Percentiles rank a stretch among this genome's conserved stretches.
These are phyloP conservation scores for Phenoliferia sp. DNA, from an alignment of 1,284 basidiomycete genomes.

Conservation along the genomic window DNA sequence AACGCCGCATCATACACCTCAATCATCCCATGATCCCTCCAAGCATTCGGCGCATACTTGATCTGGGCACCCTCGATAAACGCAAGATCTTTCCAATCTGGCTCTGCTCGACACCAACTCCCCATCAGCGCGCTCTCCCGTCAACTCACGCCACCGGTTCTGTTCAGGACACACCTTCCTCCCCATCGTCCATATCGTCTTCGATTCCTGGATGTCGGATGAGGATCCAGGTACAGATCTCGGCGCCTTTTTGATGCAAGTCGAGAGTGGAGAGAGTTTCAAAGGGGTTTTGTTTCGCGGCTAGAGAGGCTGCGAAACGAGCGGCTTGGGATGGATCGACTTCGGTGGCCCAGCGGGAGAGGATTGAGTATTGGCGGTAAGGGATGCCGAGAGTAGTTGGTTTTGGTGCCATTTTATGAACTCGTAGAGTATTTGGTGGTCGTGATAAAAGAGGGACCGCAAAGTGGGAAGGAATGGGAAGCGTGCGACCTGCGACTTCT, in stretches of 20 bases:
- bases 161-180: neutral
- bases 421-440: too few species aligned
- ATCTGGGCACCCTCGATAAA: neutral
- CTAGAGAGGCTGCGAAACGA: neutral
- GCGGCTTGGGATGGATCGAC: neutral
- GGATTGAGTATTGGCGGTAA: neutral
- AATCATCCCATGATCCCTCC: neutral
- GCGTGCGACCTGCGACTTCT: too few species aligned
- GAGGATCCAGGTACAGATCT: neutral
- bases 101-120: neutral
- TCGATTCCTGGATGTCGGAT: neutral
- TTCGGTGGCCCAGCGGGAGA: neutral
- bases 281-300: neutral
- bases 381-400: neutral
- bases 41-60: neutral
- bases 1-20: neutral
- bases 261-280: neutral
- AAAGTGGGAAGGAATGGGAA: too few species aligned
- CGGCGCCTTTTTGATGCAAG: neutral
- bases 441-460: too few species aligned
- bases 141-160: neutral
- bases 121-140: neutral
- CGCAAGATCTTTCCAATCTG: neutral
- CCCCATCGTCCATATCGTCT: neutral
- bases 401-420: too few species aligned